phyloP scores from a whole-genome alignment of 495 filamentous ascomycete genomes.

The Aspergillus mulundensis region DNA sequence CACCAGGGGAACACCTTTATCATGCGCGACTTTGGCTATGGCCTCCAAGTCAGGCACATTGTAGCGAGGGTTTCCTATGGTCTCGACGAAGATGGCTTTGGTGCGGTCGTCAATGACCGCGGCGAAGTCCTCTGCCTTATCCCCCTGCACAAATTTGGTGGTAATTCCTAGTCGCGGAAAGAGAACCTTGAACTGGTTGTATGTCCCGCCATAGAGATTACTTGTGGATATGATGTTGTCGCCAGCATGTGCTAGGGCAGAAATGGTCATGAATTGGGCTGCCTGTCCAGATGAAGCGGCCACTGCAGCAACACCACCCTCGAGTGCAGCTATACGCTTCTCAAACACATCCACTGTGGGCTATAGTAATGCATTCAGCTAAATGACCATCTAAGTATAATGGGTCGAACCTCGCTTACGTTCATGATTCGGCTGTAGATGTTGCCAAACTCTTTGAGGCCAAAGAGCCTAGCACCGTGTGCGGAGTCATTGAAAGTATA shows the following conservation, averaged over 20 bases:
- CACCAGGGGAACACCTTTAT: conserved; percentile 77
- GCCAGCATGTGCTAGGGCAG: conserved; percentile 74
- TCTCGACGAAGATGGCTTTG: conserved; percentile 94
- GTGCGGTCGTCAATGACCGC: conserved; percentile 91
- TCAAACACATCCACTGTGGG: conserved; percentile 98
- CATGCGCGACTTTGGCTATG: conserved; percentile 75
- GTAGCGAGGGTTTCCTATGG: conserved; percentile 92
- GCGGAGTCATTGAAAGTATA: conserved; percentile 95
- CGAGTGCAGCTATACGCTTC: conserved; percentile 92
- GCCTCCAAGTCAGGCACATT: conserved; percentile 89
- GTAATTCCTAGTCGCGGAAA: conserved; percentile 81
- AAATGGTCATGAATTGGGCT: conserved; percentile 91
- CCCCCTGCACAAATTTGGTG: conserved; percentile 86
- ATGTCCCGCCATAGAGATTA: conserved; percentile 95
- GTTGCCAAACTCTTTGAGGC: conserved; percentile 97
- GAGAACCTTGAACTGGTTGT: conserved; percentile 96
- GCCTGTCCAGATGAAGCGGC: conserved; percentile 88
- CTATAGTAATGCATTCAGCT: conserved; percentile 32
- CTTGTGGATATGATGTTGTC: conserved; percentile 95
- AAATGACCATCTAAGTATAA: not conserved
- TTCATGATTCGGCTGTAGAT: conserved; percentile 99
- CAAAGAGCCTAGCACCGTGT: conserved; percentile 92
- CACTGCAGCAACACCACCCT: conserved; percentile 88
- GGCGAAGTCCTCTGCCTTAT: conserved; percentile 77
- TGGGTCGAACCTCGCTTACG: conserved; percentile 30